phyloP scores from a whole-genome alignment of 129 eudicot genomes.

The Flaveria bidentis region DNA sequence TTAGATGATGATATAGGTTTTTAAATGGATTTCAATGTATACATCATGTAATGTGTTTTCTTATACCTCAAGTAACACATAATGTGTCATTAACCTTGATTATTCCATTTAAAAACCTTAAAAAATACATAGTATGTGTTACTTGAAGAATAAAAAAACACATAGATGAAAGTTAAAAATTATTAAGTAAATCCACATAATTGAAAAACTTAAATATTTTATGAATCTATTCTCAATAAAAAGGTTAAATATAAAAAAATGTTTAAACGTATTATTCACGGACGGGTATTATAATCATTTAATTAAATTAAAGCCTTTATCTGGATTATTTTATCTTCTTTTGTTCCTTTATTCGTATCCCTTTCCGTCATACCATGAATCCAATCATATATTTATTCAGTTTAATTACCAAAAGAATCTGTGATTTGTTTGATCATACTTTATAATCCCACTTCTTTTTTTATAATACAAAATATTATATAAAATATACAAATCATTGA shows the following conservation, averaged over 20 bases:
- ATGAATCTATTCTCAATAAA: background rate
- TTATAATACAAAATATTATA: background rate
- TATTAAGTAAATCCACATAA: background rate
- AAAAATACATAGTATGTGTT: too few species aligned
- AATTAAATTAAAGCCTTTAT: background rate
- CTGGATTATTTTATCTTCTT: background rate
- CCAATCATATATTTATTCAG: conserved; percentile 3
- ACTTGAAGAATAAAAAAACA: too few species aligned
- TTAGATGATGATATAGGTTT: too few species aligned
- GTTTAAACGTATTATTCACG: too few species aligned
- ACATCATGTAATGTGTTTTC: too few species aligned
- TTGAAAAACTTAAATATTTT: background rate
- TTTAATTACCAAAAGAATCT: conserved; percentile 27
- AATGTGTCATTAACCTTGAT: too few species aligned
- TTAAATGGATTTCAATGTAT: too few species aligned
- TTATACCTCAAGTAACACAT: too few species aligned
- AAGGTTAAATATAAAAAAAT: too few species aligned
- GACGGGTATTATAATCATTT: too few species aligned
- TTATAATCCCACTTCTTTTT: conserved; percentile 28
- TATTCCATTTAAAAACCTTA: too few species aligned
- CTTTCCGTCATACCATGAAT: conserved; percentile 13
- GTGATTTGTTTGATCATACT: conserved; percentile 33
- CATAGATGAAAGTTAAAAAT: too few species aligned
- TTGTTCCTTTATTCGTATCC: background rate
- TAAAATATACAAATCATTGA: conserved; percentile 38